phyloP scores from a whole-genome alignment of 441 rosid genomes.

The Populus hybrid region DNA sequence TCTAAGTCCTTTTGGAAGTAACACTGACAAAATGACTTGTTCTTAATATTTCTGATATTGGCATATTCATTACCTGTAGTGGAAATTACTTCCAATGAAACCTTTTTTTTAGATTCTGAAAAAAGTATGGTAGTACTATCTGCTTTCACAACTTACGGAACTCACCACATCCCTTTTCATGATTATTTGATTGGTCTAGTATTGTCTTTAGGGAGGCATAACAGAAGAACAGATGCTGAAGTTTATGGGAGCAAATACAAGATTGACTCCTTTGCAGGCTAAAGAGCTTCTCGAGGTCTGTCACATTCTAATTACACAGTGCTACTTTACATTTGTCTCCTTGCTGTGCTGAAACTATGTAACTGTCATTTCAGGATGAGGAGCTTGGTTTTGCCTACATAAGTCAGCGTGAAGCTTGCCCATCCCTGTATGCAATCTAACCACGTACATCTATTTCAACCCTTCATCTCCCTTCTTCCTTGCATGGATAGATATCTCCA shows the following conservation, averaged over 20 bases:
- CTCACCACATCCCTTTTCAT: slow-evolving; percentile 1
- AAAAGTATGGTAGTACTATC: slow-evolving; percentile 1
- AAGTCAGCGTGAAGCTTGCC: slow-evolving; percentile 85
- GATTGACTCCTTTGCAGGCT: slow-evolving; percentile 62
- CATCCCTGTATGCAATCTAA: slow-evolving; percentile 70
- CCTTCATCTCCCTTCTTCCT: slow-evolving; percentile 12
- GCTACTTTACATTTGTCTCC: slow-evolving; percentile 5
- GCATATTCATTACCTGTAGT: neutral
- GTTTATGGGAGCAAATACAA: slow-evolving; percentile 92
- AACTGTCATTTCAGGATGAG: slow-evolving; percentile 52
- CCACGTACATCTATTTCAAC: slow-evolving; percentile 14
- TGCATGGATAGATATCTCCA: neutral
- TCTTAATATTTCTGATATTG: neutral
- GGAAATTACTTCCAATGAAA: neutral
- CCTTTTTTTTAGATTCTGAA: slow-evolving; percentile 10
- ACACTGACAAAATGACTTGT: neutral
- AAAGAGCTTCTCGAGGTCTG: slow-evolving; percentile 84
- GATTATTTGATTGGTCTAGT: slow-evolving; percentile 18
- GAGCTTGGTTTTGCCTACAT: slow-evolving; percentile 88
- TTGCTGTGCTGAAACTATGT: slow-evolving; percentile 18
- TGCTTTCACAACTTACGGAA: slow-evolving; percentile 13
- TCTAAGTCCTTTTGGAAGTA: neutral
- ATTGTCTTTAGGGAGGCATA: slow-evolving; percentile 65
- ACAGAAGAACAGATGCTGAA: slow-evolving; percentile 97
- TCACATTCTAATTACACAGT: slow-evolving; percentile 15